A percentile compares a stretch with the other conserved stretches of the same genome.
phyloP scores from a whole-genome alignment of 108 stramenopile genomes.

The Skeletonema potamos region DNA sequence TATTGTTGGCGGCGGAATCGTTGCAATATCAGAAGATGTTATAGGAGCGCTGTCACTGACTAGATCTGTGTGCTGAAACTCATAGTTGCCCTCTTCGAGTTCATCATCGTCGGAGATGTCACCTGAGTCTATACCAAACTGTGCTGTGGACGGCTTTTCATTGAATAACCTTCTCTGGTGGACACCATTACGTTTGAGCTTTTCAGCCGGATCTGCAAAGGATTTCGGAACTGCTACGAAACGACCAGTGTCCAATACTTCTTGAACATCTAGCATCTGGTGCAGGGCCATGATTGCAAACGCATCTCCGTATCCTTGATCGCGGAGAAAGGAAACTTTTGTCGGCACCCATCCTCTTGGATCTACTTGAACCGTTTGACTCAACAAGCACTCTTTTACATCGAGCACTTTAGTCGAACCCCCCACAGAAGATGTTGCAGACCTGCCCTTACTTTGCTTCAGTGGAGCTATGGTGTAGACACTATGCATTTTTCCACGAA shows the following conservation, averaged over 20 bases:
- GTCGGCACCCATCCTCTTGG: constrained; percentile 91
- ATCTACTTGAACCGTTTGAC: constrained; percentile 85
- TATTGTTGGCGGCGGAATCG: neutral
- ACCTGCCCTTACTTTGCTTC: constrained; percentile 37
- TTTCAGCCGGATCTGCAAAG: constrained; percentile 19
- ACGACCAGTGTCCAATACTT: constrained; percentile 67
- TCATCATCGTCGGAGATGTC: neutral
- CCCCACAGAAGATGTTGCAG: constrained; percentile 7
- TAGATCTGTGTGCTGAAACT: neutral
- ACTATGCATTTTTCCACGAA: constrained; percentile 82
- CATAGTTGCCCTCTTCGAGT: neutral
- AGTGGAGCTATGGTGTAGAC: constrained; percentile 83
- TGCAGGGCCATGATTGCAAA: constrained; percentile 82
- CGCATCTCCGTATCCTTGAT: constrained; percentile 71
- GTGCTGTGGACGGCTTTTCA: neutral
- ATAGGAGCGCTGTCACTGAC: neutral
- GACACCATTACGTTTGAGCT: neutral
- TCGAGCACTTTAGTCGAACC: neutral
- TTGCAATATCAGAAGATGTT: neutral
- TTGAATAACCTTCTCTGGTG: neutral
- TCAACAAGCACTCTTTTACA: constrained; percentile 79
- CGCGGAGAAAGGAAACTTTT: constrained; percentile 40
- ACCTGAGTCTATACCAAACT: neutral
- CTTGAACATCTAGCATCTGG: constrained; percentile 85
- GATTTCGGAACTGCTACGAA: constrained; percentile 60